Base-by-base conservation (phyloP, 805 yeast genomes). In the Brettanomyces bruxellensis region DNA sequence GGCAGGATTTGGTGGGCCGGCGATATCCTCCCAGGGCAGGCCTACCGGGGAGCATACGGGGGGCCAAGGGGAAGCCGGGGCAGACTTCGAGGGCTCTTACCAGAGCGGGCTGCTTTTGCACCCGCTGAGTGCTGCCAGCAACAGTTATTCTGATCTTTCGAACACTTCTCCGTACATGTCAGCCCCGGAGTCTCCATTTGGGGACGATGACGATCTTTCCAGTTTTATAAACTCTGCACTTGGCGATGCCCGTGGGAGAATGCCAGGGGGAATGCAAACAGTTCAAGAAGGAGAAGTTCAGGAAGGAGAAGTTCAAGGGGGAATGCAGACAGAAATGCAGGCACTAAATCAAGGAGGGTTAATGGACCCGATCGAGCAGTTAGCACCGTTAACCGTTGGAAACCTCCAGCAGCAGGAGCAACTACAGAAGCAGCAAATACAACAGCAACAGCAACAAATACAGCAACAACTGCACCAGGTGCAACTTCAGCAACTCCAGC, bases 141-240 rank as follows among this genome's bases (percentile, higher is more conserved):
- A 51, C 13, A 45, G 45, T 36, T 42, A 48, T 2, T 55, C 62
- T 6, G 64, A 58, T 34, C n/a, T 53, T 7, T 57, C 65, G 11
- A 41, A 57, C 4, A 54, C 52, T 24, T 56, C 61, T 3, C 64
- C 65, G 11, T 59, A 55, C 36, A 42, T 55, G 9, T 55, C 63
- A 3, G 62, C 60, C 9, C 50, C 50, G 5, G 61, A 58, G 41
- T 58, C 61, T 6, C 38, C 49, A 4, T 47, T 50, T 18, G 59
- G 51, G 6, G 62, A 54, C 11, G 57, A 55, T 18, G 54, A 52
- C 32, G 41, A 37, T 4, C 44, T 35, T 18, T 35, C 38, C 13
- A n/a, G 23, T n/a, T n/a, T n/a, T n/a, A n/a, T 35, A 7, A 35
- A 35, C n/a, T n/a, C 38, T 8, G 23, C 14, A 6, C 38, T 35